A percentile compares a stretch with the other conserved stretches of the same genome.
These are phyloP conservation scores for Clonostachys byssicola DNA, from an alignment of 2,329 filamentous ascomycete species.

Conservation along the genomic window DNA sequence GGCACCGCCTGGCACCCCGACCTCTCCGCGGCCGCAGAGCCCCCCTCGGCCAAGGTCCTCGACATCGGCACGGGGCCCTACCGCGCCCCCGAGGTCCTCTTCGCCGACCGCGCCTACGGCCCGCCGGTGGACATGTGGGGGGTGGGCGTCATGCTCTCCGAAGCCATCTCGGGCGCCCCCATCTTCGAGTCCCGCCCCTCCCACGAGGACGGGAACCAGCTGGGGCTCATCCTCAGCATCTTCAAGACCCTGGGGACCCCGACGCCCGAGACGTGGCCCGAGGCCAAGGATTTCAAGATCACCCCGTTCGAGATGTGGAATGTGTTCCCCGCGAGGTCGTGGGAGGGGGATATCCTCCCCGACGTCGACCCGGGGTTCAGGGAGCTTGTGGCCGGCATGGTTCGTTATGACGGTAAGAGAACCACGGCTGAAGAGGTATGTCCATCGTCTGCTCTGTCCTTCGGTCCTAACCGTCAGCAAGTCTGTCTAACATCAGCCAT, in stretches of 20 bases:
- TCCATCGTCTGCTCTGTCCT: background rate
- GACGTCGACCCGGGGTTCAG: slow-evolving; percentile 52
- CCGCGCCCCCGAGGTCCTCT: slow-evolving; percentile 83
- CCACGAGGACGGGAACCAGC: slow-evolving; percentile 81
- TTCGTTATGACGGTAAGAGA: slow-evolving; percentile 70
- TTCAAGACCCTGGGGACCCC: slow-evolving; percentile 91
- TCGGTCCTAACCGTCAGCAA: no score
- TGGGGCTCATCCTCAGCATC: slow-evolving; percentile 86
- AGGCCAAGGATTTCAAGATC: slow-evolving; percentile 60
- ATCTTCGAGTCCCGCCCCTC: slow-evolving; percentile 76
- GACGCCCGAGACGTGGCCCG: slow-evolving; percentile 76
- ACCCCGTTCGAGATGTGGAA: slow-evolving; percentile 91
- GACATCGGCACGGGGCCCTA: slow-evolving; percentile 94
- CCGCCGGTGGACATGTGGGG: slow-evolving; percentile 83
- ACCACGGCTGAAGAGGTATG: slow-evolving; percentile 53
- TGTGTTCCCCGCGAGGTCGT: slow-evolving; percentile 62
- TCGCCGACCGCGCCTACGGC: slow-evolving; percentile 73
- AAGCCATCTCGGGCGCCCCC: slow-evolving; percentile 56
- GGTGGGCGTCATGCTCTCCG: slow-evolving; percentile 77
- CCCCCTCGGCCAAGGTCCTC: slow-evolving; percentile 69
- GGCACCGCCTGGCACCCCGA: slow-evolving; percentile 81
- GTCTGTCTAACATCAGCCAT: background rate
- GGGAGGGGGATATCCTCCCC: slow-evolving; percentile 64
- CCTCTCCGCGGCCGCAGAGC: slow-evolving; percentile 56
- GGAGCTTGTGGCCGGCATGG: slow-evolving; percentile 62